These are phyloP conservation scores for Clarireedia hainanense DNA, from an alignment of 2,329 filamentous ascomycete species.

Conservation along the genomic window DNA sequence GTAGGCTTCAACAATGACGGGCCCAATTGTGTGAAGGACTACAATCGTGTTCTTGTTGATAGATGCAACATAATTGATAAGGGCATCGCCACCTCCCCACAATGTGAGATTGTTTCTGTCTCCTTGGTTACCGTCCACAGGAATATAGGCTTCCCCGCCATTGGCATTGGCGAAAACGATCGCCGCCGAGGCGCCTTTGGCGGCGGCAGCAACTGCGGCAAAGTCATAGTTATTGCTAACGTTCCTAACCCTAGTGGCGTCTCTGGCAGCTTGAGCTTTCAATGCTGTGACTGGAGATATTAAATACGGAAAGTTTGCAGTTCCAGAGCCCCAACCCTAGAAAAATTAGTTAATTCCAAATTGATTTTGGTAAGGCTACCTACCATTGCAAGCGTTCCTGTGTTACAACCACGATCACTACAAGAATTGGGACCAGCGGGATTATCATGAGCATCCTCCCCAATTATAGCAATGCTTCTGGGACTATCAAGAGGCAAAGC, in stretches of 20 bases:
- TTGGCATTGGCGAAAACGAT: conserved; percentile 88
- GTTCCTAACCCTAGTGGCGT: conserved; percentile 56
- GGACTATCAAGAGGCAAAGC: conserved; percentile 72
- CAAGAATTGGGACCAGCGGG: conserved; percentile 42
- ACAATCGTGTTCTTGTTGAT: conserved; percentile 85
- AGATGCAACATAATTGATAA: conserved; percentile 73
- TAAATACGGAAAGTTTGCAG: conserved; percentile 68
- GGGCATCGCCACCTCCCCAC: conserved; percentile 72
- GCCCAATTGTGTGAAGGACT: conserved; percentile 77
- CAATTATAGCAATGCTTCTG: conserved; percentile 68
- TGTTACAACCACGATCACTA: conserved; percentile 52
- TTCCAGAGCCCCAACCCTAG: conserved; percentile 66
- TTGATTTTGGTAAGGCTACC: not conserved
- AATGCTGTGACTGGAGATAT: conserved; percentile 69
- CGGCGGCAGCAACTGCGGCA: conserved; percentile 53
- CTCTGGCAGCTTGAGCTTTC: conserved; percentile 52
- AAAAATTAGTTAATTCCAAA: not conserved
- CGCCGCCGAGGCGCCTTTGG: conserved; percentile 55
- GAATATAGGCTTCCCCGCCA: conserved; percentile 80
- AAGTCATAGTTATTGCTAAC: conserved; percentile 61
- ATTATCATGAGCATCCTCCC: conserved; percentile 75
- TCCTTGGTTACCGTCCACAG: conserved; percentile 72
- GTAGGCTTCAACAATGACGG: conserved; percentile 70
- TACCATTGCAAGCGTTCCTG: conserved; percentile 58
- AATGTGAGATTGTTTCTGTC: conserved; percentile 90